These are phyloP conservation scores for Platanthera zijinensis DNA, from an alignment of 106 monocot species.

Conservation along the genomic window DNA sequence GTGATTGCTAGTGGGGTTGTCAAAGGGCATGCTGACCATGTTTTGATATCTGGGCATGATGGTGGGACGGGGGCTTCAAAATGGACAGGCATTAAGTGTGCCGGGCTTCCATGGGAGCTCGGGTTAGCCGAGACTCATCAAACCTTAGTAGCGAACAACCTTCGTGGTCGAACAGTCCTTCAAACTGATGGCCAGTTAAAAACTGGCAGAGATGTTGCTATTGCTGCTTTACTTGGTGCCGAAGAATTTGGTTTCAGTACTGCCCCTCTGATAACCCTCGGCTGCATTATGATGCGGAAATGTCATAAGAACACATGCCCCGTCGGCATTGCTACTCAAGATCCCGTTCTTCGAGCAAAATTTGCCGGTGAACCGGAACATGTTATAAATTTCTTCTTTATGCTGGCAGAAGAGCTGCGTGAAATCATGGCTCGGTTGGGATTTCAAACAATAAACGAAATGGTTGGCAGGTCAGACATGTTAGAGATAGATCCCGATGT, in stretches of 20 bases:
- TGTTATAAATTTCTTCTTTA: conserved; percentile 98
- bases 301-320: conserved; percentile 97
- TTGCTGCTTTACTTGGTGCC: conserved; percentile 95
- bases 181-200: conserved; percentile 99
- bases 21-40: conserved; percentile 98
- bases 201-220: conserved; percentile 93
- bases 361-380: conserved; percentile 98
- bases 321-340: conserved; percentile 98
- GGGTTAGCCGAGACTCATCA: conserved; percentile 97
- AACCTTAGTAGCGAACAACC: conserved; percentile 88
- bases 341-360: conserved; percentile 86
- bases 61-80: conserved; percentile 98
- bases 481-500: conserved; percentile 79
- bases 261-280: conserved; percentile 94
- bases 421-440: conserved; percentile 95
- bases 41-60: conserved; percentile 98
- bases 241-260: conserved; percentile 99
- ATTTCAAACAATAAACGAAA: conserved; percentile 69
- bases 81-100: conserved; percentile 98
- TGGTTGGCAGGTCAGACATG: conserved; percentile 97
- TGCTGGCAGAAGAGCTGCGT: conserved; percentile 96
- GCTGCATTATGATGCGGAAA: conserved; percentile 99
- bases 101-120: conserved; percentile 99
- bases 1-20: conserved; percentile 99
- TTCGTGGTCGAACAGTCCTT: conserved; percentile 89